These are phyloP conservation scores for Cutaneotrichosporon sp. DNA, from an alignment of 1,284 basidiomycete genomes.

Conservation along the genomic window DNA sequence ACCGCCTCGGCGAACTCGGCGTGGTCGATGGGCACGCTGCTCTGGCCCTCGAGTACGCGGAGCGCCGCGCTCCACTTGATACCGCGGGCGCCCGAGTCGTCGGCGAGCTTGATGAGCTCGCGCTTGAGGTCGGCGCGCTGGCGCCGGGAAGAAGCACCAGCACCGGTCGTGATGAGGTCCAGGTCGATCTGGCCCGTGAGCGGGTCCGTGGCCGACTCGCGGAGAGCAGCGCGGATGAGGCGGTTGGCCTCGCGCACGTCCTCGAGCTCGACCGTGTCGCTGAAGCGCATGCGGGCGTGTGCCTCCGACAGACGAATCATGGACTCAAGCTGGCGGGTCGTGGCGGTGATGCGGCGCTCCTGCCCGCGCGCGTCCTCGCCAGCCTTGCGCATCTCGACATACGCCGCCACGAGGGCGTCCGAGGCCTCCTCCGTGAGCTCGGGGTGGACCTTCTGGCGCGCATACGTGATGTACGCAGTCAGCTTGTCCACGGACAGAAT, in stretches of 20 bases:
- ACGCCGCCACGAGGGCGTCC: slow-evolving; percentile 79
- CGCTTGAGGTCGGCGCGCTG: slow-evolving; percentile 80
- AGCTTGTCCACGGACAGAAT: slow-evolving; percentile 83
- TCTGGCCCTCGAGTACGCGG: slow-evolving; percentile 73
- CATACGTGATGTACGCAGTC: slow-evolving; percentile 92
- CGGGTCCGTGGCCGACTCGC: slow-evolving; percentile 92
- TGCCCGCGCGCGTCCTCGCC: slow-evolving; percentile 82
- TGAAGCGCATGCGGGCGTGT: slow-evolving; percentile 93
- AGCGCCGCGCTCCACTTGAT: slow-evolving; percentile 78
- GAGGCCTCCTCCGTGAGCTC: slow-evolving; percentile 85
- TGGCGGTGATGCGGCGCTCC: slow-evolving; percentile 96
- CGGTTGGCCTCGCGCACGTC: slow-evolving; percentile 91
- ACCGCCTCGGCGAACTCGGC: slow-evolving; percentile 81
- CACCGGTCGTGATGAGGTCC: slow-evolving; percentile 92
- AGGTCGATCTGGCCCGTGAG: slow-evolving; percentile 89
- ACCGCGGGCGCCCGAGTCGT: slow-evolving; percentile 64
- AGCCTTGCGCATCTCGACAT: slow-evolving; percentile 91
- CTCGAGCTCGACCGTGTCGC: slow-evolving; percentile 73
- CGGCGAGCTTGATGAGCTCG: slow-evolving; percentile 68
- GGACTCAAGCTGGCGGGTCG: slow-evolving; percentile 93
- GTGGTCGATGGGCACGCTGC: slow-evolving; percentile 71
- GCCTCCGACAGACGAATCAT: slow-evolving; percentile 98
- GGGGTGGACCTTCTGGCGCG: slow-evolving; percentile 84
- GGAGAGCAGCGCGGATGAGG: slow-evolving; percentile 92
- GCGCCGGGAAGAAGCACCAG: slow-evolving; percentile 78